Evolutionary conservation across 768 basidiomycete species (phyloP).

Genomic region (Termitomyces sp.): DNA sequence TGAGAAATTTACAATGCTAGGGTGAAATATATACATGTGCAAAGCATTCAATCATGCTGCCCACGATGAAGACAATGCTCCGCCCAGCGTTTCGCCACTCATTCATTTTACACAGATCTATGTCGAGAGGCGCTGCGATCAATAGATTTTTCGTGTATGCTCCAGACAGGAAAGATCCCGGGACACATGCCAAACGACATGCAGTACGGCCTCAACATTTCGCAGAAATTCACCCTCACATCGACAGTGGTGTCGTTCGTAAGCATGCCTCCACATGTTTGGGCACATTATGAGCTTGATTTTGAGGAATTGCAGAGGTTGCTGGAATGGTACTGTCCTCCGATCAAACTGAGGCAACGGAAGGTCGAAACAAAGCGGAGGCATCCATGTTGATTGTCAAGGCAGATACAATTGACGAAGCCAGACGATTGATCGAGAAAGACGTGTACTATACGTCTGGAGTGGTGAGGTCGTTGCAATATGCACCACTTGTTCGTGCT

Average conservation of each 20-base stretch:
- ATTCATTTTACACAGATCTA: background rate
- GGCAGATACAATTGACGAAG: conserved; percentile 43
- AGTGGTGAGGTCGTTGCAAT: conserved; percentile 24
- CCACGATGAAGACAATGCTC: conserved; percentile 1
- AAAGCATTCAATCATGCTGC: background rate
- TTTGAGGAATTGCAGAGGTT: conserved; percentile 27
- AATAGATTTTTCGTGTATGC: conserved; percentile 49
- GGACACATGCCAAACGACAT: conserved; percentile 36
- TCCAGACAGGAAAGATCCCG: conserved; percentile 45
- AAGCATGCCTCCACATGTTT: conserved; percentile 11
- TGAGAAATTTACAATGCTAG: background rate
- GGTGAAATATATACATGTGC: background rate
- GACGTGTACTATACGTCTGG: conserved; percentile 34
- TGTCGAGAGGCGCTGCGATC: conserved; percentile 4
- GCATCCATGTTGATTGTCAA: conserved; percentile 50
- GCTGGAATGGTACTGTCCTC: conserved; percentile 46
- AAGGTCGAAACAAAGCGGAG: conserved; percentile 33
- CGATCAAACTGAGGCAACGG: conserved; percentile 29
- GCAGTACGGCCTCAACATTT: conserved; percentile 42
- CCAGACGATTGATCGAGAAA: conserved; percentile 22
- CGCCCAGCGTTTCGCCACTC: background rate
- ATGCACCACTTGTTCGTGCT: background rate
- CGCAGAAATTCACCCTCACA: conserved; percentile 26
- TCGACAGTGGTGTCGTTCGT: conserved; percentile 39
- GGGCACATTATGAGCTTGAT: background rate